Percentiles rank a stretch among this genome's conserved stretches.
These are phyloP conservation scores for Dendrocalamus sinicus DNA, from an alignment of 176 grass and related monocot species.

Conservation along the genomic window DNA sequence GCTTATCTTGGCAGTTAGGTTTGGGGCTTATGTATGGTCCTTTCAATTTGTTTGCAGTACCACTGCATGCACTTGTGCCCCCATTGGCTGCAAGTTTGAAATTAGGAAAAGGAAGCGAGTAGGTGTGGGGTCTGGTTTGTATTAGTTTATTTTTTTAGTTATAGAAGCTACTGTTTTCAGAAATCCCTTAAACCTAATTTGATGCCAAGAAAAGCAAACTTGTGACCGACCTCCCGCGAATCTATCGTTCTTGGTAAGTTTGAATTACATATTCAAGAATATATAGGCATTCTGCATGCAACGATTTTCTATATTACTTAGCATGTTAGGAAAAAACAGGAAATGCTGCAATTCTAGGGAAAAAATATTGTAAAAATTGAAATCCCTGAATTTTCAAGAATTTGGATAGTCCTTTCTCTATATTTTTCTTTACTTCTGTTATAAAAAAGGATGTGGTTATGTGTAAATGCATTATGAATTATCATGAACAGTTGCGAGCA, in stretches of 20 bases:
- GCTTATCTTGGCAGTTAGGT: conserved; percentile 35
- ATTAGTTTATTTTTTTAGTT: background rate
- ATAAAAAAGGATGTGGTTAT: background rate
- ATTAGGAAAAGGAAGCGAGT: background rate
- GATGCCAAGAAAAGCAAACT: background rate
- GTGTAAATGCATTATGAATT: background rate
- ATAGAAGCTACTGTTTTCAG: background rate
- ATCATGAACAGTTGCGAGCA: background rate
- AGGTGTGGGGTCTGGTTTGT: background rate
- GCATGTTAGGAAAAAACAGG: background rate
- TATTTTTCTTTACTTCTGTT: background rate
- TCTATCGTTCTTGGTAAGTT: background rate
- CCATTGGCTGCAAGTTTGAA: conserved; percentile 44
- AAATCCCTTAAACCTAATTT: background rate
- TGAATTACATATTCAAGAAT: background rate
- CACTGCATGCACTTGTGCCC: conserved; percentile 7
- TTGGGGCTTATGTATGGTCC: conserved; percentile 40
- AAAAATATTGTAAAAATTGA: background rate
- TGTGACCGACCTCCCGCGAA: background rate
- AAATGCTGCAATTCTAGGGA: background rate
- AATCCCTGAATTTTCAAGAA: background rate
- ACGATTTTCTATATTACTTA: background rate
- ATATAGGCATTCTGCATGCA: background rate
- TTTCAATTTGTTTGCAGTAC: conserved; percentile 21
- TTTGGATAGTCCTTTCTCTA: background rate